A percentile compares a stretch with the other conserved stretches of the same genome.
Evolutionary conservation across 139 green algal genomes (phyloP).

Genomic region (Marvania coccoides): DNA sequence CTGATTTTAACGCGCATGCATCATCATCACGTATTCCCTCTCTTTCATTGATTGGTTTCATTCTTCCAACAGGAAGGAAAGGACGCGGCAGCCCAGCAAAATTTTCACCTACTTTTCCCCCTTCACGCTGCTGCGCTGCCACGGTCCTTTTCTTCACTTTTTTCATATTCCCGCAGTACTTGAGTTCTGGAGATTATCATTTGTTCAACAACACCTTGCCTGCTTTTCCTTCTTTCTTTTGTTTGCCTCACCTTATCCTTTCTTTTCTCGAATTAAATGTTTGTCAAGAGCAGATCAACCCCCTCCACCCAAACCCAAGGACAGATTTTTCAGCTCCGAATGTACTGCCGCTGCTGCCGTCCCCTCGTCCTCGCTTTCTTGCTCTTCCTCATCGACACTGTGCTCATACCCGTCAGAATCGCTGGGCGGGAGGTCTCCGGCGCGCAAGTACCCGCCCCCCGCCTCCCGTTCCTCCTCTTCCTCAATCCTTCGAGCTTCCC

Average conservation of each 20-base stretch:
- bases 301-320: not conserved
- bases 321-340: no score
- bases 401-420: constrained; percentile 19
- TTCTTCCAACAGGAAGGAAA: no score
- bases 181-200: no score
- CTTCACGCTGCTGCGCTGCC: no score
- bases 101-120: no score
- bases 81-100: no score
- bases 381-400: not conserved
- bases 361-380: constrained; percentile 2
- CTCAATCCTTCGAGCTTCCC: not conserved
- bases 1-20: no score
- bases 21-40: no score
- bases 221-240: not conserved
- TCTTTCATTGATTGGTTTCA: no score
- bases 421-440: constrained; percentile 33
- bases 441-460: constrained; percentile 33
- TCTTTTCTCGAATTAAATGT: not conserved
- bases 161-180: no score
- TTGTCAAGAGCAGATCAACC: not conserved
- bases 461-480: not conserved
- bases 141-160: no score
- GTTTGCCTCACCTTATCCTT: not conserved
- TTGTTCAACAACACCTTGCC: no score
- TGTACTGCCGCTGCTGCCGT: not conserved